These are phyloP conservation scores for Jamesozyma spencerorum DNA, from an alignment of 805 yeast species.

Conservation along the genomic window DNA sequence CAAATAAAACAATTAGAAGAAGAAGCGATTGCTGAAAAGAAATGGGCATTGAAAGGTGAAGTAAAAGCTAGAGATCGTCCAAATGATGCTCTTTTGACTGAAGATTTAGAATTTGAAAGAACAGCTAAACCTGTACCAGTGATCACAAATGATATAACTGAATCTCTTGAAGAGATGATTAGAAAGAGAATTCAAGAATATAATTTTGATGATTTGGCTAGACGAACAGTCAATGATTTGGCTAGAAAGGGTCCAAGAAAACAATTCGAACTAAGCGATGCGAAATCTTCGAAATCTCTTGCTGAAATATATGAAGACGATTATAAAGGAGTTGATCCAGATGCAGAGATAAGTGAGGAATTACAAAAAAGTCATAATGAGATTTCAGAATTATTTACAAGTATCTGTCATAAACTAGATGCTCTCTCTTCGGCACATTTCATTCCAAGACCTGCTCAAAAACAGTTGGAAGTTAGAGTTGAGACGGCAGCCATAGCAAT, in stretches of 20 bases:
- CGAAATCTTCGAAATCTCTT: slow-evolving; percentile 75
- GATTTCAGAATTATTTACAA: slow-evolving; percentile 53
- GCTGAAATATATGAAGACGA: slow-evolving; percentile 92
- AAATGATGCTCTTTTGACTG: slow-evolving; percentile 71
- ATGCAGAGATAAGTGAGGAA: slow-evolving; percentile 50
- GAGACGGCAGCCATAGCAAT: slow-evolving; percentile 73
- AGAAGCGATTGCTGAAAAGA: slow-evolving; percentile 82
- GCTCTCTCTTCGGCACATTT: slow-evolving; percentile 90
- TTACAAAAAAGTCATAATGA: slow-evolving; percentile 69
- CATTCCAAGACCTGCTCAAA: slow-evolving; percentile 82
- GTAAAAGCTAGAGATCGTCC: slow-evolving; percentile 75
- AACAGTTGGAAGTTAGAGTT: slow-evolving; percentile 70
- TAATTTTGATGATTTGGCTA: slow-evolving; percentile 78
- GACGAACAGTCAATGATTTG: slow-evolving; percentile 58
- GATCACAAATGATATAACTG: slow-evolving; percentile 81
- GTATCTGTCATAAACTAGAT: slow-evolving; percentile 65
- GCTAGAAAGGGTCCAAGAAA: slow-evolving; percentile 44
- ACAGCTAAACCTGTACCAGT: slow-evolving; percentile 94
- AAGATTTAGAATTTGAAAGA: slow-evolving; percentile 81
- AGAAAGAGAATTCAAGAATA: slow-evolving; percentile 65
- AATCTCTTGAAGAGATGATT: slow-evolving; percentile 79
- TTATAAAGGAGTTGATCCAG: slow-evolving; percentile 43
- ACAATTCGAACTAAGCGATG: slow-evolving; percentile 63
- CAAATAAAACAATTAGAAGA: slow-evolving; percentile 76
- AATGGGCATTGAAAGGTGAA: slow-evolving; percentile 94